Percentiles rank a stretch among this genome's conserved stretches.
phyloP scores from a whole-genome alignment of 2,329 filamentous ascomycete species.

The Botrytis hyacinthi region DNA sequence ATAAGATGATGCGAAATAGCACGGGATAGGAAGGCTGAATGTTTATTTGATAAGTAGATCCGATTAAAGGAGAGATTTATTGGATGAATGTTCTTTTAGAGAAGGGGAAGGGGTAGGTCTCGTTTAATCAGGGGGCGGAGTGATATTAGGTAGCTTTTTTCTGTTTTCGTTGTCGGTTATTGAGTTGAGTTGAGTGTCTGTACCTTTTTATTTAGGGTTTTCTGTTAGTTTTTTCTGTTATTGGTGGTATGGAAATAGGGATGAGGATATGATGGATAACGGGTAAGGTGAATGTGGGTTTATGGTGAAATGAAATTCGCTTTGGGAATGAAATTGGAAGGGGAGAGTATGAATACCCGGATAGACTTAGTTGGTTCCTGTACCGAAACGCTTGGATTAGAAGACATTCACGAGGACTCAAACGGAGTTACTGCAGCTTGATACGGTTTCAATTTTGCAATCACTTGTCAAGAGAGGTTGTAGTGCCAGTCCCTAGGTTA shows the following conservation, averaged over 20 bases:
- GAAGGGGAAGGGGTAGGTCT: not conserved
- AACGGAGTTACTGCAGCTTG: too few species aligned
- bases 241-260: not conserved
- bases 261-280: too few species aligned
- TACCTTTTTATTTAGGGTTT: fast-evolving
- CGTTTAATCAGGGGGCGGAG: not conserved
- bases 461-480: not conserved
- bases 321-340: not conserved
- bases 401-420: not conserved
- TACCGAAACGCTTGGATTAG: too few species aligned
- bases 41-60: not conserved
- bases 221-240: not conserved
- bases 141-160: not conserved
- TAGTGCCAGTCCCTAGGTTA: too few species aligned
- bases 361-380: too few species aligned
- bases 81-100: too few species aligned
- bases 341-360: too few species aligned
- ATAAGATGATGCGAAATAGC: not conserved
- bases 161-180: not conserved
- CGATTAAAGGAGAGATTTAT: too few species aligned
- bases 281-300: not conserved
- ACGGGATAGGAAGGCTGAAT: not conserved
- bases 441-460: not conserved
- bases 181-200: not conserved
- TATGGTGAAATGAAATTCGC: not conserved